Evolutionary conservation across 1,139 yeast genomes (phyloP).

Genomic region (Sugiyamaella grinbergsii): DNA sequence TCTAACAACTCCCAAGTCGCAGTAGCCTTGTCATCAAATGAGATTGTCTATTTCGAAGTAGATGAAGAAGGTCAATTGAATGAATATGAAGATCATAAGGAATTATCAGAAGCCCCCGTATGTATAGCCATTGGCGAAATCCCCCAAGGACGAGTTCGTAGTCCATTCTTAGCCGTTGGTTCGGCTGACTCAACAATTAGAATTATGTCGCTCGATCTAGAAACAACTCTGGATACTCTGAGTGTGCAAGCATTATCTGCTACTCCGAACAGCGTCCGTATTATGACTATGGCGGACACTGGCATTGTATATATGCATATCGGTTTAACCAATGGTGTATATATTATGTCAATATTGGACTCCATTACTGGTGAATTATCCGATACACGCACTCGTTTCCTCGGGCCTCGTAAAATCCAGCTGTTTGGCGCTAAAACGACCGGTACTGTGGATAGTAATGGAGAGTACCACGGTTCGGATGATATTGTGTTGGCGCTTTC

Average conservation of each 20-base stretch:
- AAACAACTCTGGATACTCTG: constrained; percentile 62
- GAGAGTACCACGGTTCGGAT: constrained; percentile 19
- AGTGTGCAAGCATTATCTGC: constrained; percentile 72
- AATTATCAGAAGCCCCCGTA: constrained; percentile 53
- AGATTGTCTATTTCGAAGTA: constrained; percentile 80
- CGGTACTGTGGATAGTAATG: constrained; percentile 5
- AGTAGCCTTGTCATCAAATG: constrained; percentile 70
- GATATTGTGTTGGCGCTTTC: constrained; percentile 45
- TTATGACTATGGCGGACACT: constrained; percentile 46
- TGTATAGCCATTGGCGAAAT: constrained; percentile 60
- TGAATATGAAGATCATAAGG: constrained; percentile 68
- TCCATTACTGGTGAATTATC: constrained; percentile 61
- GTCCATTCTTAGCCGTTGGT: constrained; percentile 68
- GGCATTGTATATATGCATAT: constrained; percentile 56
- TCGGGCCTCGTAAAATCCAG: constrained; percentile 66
- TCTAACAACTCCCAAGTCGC: constrained; percentile 69
- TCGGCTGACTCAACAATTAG: constrained; percentile 71
- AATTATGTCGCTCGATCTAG: constrained; percentile 64
- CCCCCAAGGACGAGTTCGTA: constrained; percentile 51
- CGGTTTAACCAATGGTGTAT: constrained; percentile 82
- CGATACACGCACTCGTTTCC: constrained; percentile 69
- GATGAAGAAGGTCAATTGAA: constrained; percentile 64
- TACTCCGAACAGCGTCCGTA: constrained; percentile 53
- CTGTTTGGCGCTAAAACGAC: constrained; percentile 46
- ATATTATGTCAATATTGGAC: constrained; percentile 64